Evolutionary conservation across 805 yeast species (phyloP).

Genomic region (Yarrowia osloensis): DNA sequence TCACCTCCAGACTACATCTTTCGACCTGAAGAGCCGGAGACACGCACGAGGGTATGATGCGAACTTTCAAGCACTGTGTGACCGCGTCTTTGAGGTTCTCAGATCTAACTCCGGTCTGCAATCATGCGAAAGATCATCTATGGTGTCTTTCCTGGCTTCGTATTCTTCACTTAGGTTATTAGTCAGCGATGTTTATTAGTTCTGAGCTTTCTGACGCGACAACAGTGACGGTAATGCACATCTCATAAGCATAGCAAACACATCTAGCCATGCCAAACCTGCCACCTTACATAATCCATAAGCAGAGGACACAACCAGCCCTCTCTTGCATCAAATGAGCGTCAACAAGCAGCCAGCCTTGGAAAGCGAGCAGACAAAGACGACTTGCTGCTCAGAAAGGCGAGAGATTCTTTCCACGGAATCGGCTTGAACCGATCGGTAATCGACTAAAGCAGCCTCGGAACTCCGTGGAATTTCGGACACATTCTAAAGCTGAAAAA

Average conservation of each 20-base stretch:
- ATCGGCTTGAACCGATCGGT: background rate
- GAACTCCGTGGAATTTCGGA: background rate
- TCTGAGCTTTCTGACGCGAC: too few relatives aligned
- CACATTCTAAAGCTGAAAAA: background rate
- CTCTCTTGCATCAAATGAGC: background rate
- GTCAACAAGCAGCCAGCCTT: background rate
- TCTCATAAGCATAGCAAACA: background rate
- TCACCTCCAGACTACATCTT: too few relatives aligned
- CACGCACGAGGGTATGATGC: too few relatives aligned
- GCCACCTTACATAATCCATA: background rate
- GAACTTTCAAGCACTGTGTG: too few relatives aligned
- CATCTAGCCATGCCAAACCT: background rate
- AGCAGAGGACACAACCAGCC: background rate
- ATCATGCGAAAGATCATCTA: too few relatives aligned
- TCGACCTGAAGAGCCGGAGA: too few relatives aligned
- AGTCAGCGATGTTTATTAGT: too few relatives aligned
- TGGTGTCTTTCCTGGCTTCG: too few relatives aligned
- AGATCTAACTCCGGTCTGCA: too few relatives aligned
- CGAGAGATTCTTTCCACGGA: background rate
- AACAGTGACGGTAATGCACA: background rate
- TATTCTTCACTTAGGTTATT: too few relatives aligned
- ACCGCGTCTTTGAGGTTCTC: too few relatives aligned
- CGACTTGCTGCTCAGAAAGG: too few relatives aligned
- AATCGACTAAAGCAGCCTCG: background rate
- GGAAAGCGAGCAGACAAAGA: background rate